These are phyloP conservation scores for Boletellus ananiceps DNA, from an alignment of 768 basidiomycete species.

Conservation along the genomic window DNA sequence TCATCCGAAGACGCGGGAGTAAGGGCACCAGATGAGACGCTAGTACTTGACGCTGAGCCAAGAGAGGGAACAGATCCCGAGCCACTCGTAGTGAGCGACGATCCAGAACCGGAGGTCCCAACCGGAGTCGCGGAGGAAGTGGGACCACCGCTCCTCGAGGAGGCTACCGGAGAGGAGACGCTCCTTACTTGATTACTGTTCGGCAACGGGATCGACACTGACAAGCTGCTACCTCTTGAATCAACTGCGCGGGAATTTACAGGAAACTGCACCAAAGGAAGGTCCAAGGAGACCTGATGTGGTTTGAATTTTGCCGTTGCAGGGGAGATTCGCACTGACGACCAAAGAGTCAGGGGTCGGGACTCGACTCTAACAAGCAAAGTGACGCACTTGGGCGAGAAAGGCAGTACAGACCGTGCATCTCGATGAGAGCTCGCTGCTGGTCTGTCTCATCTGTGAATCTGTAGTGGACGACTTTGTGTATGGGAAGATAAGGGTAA, in stretches of 20 bases:
- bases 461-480: slow-evolving; percentile 34
- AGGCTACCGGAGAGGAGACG: slow-evolving; percentile 67
- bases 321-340: slow-evolving; percentile 81
- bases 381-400: slow-evolving; percentile 74
- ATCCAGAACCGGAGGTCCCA: slow-evolving; percentile 41
- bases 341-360: slow-evolving; percentile 25
- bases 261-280: slow-evolving; percentile 46
- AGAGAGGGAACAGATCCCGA: slow-evolving; percentile 50
- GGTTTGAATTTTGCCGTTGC: slow-evolving; percentile 86
- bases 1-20: slow-evolving; percentile 51
- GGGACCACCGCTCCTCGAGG: slow-evolving; percentile 23
- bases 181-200: slow-evolving; percentile 50
- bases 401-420: slow-evolving; percentile 87
- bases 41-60: slow-evolving; percentile 44
- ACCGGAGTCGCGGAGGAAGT: slow-evolving; percentile 29
- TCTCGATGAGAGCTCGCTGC: slow-evolving; percentile 84
- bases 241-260: slow-evolving; percentile 21
- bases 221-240: slow-evolving; percentile 37
- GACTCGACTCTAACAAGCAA: slow-evolving; percentile 1
- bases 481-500: slow-evolving; percentile 4
- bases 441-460: slow-evolving; percentile 89
- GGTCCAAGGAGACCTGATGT: slow-evolving; percentile 41
- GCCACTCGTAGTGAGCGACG: slow-evolving; percentile 42
- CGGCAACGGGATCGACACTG: slow-evolving; percentile 48
- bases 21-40: slow-evolving; percentile 47